Conservation (phyloP, 2,329 filamentous ascomycete species). For the Aspergillus latus region DNA sequence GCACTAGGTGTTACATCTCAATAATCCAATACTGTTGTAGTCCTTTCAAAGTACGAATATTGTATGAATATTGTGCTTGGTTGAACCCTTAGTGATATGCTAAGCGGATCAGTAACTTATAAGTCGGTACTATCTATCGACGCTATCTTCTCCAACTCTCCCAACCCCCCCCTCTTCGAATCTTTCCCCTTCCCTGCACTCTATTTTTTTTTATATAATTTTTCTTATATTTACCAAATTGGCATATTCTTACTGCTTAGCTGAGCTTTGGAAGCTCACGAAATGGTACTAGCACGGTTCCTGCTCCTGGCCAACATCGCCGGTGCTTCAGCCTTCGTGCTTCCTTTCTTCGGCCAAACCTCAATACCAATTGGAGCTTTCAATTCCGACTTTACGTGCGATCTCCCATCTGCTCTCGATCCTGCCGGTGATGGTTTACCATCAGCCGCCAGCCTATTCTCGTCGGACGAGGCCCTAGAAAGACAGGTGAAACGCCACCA, state of each 20-base stretch:
- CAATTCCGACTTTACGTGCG: neutral
- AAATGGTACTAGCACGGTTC: neutral
- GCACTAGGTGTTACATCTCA: too few relatives aligned
- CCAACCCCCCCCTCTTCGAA: neutral
- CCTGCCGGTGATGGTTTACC: neutral
- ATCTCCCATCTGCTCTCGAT: neutral
- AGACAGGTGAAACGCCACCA: slow-evolving; percentile 1
- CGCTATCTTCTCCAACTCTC: neutral
- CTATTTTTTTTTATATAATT: too few relatives aligned
- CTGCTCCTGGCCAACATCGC: neutral
- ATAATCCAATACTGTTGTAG: too few relatives aligned
- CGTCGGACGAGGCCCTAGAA: slow-evolving; percentile 1
- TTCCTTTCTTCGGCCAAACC: neutral
- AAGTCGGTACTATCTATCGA: neutral
- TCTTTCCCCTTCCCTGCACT: neutral
- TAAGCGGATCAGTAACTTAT: neutral
- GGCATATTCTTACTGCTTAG: neutral
- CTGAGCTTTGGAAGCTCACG: neutral
- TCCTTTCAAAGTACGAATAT: too few relatives aligned
- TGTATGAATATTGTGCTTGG: neutral
- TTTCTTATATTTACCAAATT: neutral
- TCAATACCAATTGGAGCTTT: neutral
- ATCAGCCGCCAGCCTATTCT: neutral
- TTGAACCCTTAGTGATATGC: neutral
- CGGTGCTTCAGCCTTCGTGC: neutral